Evolutionary conservation across 495 filamentous ascomycete species (phyloP).

Genomic region (Podospora pseudopauciseta): DNA sequence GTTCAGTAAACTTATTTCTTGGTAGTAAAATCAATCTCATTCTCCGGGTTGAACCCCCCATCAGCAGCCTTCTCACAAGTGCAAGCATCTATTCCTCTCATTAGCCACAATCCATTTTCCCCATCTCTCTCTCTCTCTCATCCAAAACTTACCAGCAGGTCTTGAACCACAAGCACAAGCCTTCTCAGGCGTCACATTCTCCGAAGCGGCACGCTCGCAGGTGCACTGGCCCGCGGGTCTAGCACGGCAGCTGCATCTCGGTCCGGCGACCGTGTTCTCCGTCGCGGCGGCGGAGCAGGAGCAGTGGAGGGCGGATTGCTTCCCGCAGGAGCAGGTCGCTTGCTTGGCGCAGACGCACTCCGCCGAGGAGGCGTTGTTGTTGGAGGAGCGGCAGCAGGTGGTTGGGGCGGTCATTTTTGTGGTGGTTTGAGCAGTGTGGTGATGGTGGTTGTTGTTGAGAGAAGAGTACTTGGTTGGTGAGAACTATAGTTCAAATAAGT

Average conservation of each 20-base stretch:
- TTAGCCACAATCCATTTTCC: background rate
- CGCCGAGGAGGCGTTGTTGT: conserved; percentile 34
- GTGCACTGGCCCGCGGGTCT: conserved; percentile 79
- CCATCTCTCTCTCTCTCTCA: too few species aligned
- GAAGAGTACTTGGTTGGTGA: conserved; percentile 1
- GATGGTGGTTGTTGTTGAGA: background rate
- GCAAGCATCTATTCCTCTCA: conserved; percentile 59
- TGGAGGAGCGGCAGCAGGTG: conserved; percentile 46
- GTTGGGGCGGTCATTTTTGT: conserved; percentile 28
- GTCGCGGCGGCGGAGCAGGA: conserved; percentile 70
- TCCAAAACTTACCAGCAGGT: conserved; percentile 54
- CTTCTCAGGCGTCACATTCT: conserved; percentile 59
- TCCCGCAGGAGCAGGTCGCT: conserved; percentile 81
- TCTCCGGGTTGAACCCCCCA: conserved; percentile 43
- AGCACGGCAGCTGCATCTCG: conserved; percentile 76
- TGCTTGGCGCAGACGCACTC: conserved; percentile 53
- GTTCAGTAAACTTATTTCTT: conserved; percentile 37
- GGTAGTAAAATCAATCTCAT: conserved; percentile 82
- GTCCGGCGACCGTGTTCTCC: conserved; percentile 71
- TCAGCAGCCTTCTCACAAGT: conserved; percentile 73
- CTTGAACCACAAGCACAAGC: conserved; percentile 77
- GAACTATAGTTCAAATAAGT: background rate
- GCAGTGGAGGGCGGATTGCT: conserved; percentile 81
- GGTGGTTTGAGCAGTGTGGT: conserved; percentile 8
- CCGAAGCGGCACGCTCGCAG: conserved; percentile 66